Base-by-base conservation (phyloP, 169 alveolate genomes). In the Eimeria brunetti region DNA sequence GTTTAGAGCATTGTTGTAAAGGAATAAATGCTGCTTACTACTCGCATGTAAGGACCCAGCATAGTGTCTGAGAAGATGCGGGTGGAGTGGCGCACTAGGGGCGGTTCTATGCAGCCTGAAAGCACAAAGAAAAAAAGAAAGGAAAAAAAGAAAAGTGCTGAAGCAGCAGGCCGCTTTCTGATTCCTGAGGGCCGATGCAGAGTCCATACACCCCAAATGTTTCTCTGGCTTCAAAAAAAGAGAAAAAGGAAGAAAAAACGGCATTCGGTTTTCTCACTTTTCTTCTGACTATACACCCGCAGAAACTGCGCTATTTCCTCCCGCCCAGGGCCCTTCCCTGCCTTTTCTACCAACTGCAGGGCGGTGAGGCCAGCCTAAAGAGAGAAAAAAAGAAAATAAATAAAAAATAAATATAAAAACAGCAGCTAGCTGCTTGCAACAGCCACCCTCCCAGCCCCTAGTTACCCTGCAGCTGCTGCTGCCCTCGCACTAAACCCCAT, bases 1-100 rank as follows among this genome's bases (percentile, higher is more conserved):
- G 78, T 6, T 30, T 69, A 33, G 5, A 8, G 58, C 18, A 8
- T 51, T 51, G 58, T 51, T 51, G 58, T 51, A 51, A n/a, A n/a
- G 67, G 4, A 20, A 62, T n/a, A 62, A 20, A 22, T 62, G 75
- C 30, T n/a, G 58, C 95, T 36, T 33, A 91, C 95, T 86, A 91
- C 91, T n/a, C 95, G 95, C 90, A 91, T 60, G 81, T 78, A 80
- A 12, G 95, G 78, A 30, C 95, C 95, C 60, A 80, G n/a, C 53
- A 78, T 81, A 2, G 95, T 80, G 91, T 91, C 95, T 30, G 95
- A 91, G 53, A 91, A 78, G 51, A 64, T 60, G 76, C 81, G 86
- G 12, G 90, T 91, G 27, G 95, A 58, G 91, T 91, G 89, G 62
- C 67, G 86, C 84, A 91, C 95, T 41, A 69, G 83, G 2, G 95